Evolutionary conservation across 768 basidiomycete genomes (phyloP), one percentile per base, ranked within the genome.

Genomic region (Fistulinella prunicolor): DNA sequence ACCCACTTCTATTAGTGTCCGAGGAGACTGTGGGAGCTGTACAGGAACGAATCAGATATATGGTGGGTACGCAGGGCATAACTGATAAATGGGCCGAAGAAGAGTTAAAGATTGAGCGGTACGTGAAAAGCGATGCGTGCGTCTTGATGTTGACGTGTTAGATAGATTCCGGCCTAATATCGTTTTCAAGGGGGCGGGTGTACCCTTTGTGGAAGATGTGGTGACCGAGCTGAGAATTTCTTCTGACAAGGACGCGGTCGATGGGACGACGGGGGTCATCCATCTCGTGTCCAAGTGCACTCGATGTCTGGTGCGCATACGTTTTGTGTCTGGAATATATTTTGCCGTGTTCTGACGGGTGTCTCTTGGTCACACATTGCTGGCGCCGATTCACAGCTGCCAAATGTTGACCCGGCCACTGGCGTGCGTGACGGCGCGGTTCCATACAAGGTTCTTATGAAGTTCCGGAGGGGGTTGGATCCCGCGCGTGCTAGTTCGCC

Each of bases 111-210:
- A 74, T 87, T 39, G 82, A 86, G 59, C 75, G 85, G 85, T 85
- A 46, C 37, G 73, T 59, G 19, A 42, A 42, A 44, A 20, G 32
- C 6, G 37, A 38, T 14, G 0, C n/a, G 51, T 46, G 24, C 3
- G 26, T 6, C 32, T 23, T 38, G 28, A 43, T 26, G 39, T 47
- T 53, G 47, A 44, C 45, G 13, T 44, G 34, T 38, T 38, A 32
- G 38, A 28, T 55, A 88, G 87, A 58, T 91, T 89, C 70, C 70
- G 88, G 42, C 87, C 88, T 0, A 91, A 90, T 59, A 81, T 91
- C 42, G 76, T 89, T 7, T 62, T 89, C 55, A 69, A 69, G 45
- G 88, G 88, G 16, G 70, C 73, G 2, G 83, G 78, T 2, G 75
- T 74, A 4, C 78, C 87, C 5, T 91, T 87, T 61, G 76, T 79